Evolutionary conservation across 129 eudicot genomes (phyloP).

Genomic region (Lonicera japonica): DNA sequence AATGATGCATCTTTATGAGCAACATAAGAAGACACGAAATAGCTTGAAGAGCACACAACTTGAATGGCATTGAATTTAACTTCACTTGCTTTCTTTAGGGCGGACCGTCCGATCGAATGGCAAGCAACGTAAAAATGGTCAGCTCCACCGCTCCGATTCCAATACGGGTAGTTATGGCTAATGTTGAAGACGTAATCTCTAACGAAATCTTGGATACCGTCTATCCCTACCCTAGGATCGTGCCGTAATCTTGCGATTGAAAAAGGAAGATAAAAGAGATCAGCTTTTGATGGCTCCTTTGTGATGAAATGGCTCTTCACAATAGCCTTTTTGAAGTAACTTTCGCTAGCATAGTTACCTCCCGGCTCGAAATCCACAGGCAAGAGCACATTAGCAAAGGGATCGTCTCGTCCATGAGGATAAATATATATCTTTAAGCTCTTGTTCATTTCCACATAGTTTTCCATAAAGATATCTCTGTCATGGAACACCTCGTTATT

Average conservation of each 20-base stretch:
- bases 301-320: slow-evolving; percentile 68
- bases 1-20: slow-evolving; percentile 81
- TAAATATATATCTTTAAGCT: slow-evolving; percentile 64
- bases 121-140: slow-evolving; percentile 92
- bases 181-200: slow-evolving; percentile 55
- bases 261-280: slow-evolving; percentile 78
- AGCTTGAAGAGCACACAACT: slow-evolving; percentile 88
- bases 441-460: slow-evolving; percentile 68
- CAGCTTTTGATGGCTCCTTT: slow-evolving; percentile 65
- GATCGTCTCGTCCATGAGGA: slow-evolving; percentile 64
- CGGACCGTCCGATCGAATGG: slow-evolving; percentile 74
- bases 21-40: slow-evolving; percentile 54
- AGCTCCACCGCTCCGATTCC: slow-evolving; percentile 85
- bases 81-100: slow-evolving; percentile 56
- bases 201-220: slow-evolving; percentile 69
- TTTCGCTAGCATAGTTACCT: slow-evolving; percentile 97
- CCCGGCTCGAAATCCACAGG: slow-evolving; percentile 64
- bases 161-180: slow-evolving; percentile 55
- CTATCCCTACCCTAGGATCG: slow-evolving; percentile 66
- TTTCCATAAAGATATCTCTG: slow-evolving; percentile 44
- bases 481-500: slow-evolving; percentile 55
- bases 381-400: slow-evolving; percentile 70
- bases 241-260: slow-evolving; percentile 79
- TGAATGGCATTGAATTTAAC: slow-evolving; percentile 76
- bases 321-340: slow-evolving; percentile 82